These are phyloP conservation scores for Beauveria sp. DNA, from an alignment of 2,329 filamentous ascomycete genomes.

Conservation along the genomic window DNA sequence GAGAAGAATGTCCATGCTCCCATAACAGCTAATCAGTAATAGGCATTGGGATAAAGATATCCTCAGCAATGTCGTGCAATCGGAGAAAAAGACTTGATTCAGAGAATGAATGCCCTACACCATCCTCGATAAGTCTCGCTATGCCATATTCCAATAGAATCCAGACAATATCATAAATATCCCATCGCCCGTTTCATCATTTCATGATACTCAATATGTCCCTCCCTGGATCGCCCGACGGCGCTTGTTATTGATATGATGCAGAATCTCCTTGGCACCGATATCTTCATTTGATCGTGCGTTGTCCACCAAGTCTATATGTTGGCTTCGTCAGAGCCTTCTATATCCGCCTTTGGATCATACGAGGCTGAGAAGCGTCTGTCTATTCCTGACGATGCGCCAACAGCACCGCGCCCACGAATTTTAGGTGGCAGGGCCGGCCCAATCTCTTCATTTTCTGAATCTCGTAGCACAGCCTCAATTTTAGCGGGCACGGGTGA, in stretches of 20 bases:
- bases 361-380: constrained; percentile 66
- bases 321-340: constrained; percentile 36
- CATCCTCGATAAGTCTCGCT: background rate
- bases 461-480: constrained; percentile 49
- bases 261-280: background rate
- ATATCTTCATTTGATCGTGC: background rate
- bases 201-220: background rate
- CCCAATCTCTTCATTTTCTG: constrained; percentile 68
- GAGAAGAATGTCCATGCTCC: background rate
- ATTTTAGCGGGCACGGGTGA: background rate
- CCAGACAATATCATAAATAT: background rate
- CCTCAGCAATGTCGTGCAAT: too few relatives aligned
- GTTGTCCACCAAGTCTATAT: background rate
- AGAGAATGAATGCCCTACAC: background rate
- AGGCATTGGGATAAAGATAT: too few relatives aligned
- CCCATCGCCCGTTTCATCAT: background rate
- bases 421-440: constrained; percentile 52
- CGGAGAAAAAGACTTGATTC: too few relatives aligned
- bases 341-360: constrained; percentile 49
- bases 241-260: too few relatives aligned
- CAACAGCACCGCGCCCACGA: constrained; percentile 65
- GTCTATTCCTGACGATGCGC: constrained; percentile 63
- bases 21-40: too few relatives aligned
- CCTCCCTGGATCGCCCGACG: background rate
- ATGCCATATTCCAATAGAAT: background rate